Evolutionary conservation across 2,329 filamentous ascomycete species (phyloP).

Genomic region (Ceratocystis alfenasii): DNA sequence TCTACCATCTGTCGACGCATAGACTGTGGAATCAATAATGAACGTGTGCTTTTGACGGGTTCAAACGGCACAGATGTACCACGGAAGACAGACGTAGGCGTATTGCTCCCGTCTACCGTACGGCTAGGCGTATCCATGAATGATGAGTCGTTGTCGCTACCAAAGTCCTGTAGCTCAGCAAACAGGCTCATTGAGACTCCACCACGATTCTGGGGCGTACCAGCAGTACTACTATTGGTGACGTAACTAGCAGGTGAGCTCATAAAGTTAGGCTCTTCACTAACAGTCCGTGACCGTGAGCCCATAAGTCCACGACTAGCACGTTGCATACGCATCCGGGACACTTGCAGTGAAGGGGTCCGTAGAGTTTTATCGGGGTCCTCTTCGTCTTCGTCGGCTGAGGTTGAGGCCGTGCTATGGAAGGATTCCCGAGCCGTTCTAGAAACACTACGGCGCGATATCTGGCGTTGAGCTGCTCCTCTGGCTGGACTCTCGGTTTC

Average conservation of each 20-base stretch:
- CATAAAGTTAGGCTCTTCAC: constrained; percentile 46
- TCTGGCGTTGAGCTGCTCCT: constrained; percentile 33
- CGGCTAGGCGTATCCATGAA: constrained; percentile 45
- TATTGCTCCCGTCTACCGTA: constrained; percentile 36
- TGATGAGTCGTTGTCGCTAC: constrained; percentile 62
- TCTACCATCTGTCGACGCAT: constrained; percentile 42
- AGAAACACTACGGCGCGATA: constrained; percentile 34
- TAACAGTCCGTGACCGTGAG: constrained; percentile 48
- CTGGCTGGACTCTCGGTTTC: constrained; percentile 62
- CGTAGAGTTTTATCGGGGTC: constrained; percentile 42
- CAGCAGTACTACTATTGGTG: constrained; percentile 35
- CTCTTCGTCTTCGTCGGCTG: constrained; percentile 57
- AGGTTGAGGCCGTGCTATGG: constrained; percentile 81
- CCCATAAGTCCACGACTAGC: constrained; percentile 50
- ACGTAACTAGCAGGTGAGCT: constrained; percentile 49
- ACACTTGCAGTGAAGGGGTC: constrained; percentile 51
- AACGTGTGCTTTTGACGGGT: constrained; percentile 10
- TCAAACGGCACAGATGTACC: constrained; percentile 33
- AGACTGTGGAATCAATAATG: constrained; percentile 17
- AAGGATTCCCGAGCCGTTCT: constrained; percentile 54
- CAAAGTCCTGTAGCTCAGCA: constrained; percentile 75
- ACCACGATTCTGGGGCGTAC: constrained; percentile 39
- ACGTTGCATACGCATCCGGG: constrained; percentile 56
- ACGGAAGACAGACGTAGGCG: constrained; percentile 37
- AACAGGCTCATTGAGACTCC: constrained; percentile 64